Percentiles rank a stretch among this genome's conserved stretches.
phyloP scores from a whole-genome alignment of 2,329 filamentous ascomycete species.

The Daldinia sp. region DNA sequence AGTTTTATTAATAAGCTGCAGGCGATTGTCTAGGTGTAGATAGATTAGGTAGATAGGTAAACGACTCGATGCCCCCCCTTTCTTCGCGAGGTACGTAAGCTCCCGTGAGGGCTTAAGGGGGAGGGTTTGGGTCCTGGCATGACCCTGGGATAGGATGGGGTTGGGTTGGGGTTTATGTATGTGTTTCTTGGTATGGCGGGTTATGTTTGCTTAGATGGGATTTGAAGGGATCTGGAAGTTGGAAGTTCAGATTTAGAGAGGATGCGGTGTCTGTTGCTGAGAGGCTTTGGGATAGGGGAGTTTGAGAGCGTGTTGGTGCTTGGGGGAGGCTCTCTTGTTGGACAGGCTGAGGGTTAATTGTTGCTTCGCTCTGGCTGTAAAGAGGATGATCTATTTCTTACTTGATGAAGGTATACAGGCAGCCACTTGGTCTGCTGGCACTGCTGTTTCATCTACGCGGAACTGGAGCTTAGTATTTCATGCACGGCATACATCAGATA shows the following conservation, averaged over 20 bases:
- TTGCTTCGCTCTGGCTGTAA: no score
- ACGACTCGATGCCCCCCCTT: no score
- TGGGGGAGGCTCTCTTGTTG: no score
- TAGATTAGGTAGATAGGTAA: no score
- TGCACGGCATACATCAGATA: neutral
- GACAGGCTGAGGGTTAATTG: no score
- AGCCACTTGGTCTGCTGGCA: neutral
- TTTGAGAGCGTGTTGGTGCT: no score
- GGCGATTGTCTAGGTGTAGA: neutral
- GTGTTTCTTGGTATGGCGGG: neutral
- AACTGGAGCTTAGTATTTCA: neutral
- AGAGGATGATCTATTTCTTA: neutral
- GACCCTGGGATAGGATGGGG: neutral
- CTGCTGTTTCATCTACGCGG: neutral
- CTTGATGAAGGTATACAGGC: neutral
- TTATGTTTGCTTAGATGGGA: neutral
- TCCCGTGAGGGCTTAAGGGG: neutral
- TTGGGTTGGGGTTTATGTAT: neutral
- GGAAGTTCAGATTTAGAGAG: no score
- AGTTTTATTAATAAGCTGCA: constrained; percentile 12
- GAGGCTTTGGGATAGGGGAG: no score
- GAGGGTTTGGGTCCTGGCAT: neutral
- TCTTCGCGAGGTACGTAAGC: no score
- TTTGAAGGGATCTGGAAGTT: no score
- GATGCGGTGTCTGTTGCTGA: no score